Base-by-base conservation (phyloP, 2,329 filamentous ascomycete genomes). In the Nemania bipapillata region DNA sequence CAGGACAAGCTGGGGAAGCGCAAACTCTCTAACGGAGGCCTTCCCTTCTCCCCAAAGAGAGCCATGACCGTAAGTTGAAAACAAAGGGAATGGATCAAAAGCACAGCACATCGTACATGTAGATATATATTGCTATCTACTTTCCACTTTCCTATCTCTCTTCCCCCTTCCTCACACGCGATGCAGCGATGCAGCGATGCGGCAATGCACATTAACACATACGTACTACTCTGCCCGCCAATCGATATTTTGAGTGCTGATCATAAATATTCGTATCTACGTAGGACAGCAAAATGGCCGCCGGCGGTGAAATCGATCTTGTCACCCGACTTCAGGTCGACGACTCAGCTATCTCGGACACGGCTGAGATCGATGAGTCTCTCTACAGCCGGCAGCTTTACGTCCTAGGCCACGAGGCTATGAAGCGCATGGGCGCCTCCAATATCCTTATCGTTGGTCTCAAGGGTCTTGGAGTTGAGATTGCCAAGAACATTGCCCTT, bases 401-500 rank as follows among this genome's bases (percentile, higher is more conserved):
- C 78, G 90, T 91, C 69, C 80, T 91, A 59, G 89, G 89, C 72
- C 89, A 91, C 76, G 89, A 91, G 81, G 96, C 96, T 73, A 99
- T 99, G 96, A 98, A 97, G 87, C 94, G 96, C 77, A 99, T 99
- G 96, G 89, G 94, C 77, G 92, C 94, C 70, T 98, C 96, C 63
- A 96, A 98, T 79, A 89, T 99, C 68, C 91, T 99, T 61, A 87
- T 99, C 65, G 92, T 95, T 70, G 96, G 96, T 72, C 85, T 98
- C 74, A 95, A 96, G 81, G 96, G 96, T 59, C 88, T 99, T 47
- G 96, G 96, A 84, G 95, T 97, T 64, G 96, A 99, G 83, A 96
- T 99, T 76, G 95, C 96, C 78, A 99, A 99, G 87, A 99, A 99
- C 78, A 93, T 99, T 77, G 96, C 96, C 68, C 90, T 99, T 75